A percentile compares a stretch with the other conserved stretches of the same genome.
These are phyloP conservation scores for Amesomyces nigricolor DNA, from an alignment of 2,329 filamentous ascomycete species.

Conservation along the genomic window DNA sequence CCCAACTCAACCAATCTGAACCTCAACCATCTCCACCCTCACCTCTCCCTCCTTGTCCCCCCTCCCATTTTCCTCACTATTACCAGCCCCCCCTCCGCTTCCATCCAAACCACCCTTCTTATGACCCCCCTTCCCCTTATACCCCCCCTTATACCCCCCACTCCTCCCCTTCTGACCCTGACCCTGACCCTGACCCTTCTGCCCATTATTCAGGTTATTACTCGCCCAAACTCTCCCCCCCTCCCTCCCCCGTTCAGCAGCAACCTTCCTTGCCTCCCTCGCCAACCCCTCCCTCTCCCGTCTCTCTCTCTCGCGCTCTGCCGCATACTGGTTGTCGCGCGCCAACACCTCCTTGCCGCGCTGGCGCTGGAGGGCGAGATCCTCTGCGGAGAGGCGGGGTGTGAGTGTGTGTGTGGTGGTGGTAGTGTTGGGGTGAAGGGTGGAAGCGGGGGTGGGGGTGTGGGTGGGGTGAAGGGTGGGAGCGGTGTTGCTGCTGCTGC, in stretches of 20 bases:
- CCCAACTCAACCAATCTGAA: too few species aligned
- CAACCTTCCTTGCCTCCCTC: conserved; percentile 52
- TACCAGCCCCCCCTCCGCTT: too few species aligned
- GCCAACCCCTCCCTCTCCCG: conserved; percentile 51
- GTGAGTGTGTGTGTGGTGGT: too few species aligned
- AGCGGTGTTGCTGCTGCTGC: conserved; percentile 8
- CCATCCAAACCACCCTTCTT: too few species aligned
- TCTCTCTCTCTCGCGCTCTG: conserved; percentile 48
- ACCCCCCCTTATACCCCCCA: conserved; percentile 39
- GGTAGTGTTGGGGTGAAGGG: conserved; percentile 11
- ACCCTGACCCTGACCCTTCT: too few species aligned
- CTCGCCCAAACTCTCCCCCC: conserved; percentile 55
- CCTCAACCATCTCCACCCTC: too few species aligned
- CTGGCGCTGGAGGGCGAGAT: conserved; percentile 45
- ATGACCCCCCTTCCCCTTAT: conserved; percentile 8
- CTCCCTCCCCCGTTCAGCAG: conserved; percentile 55
- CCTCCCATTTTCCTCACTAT: too few species aligned
- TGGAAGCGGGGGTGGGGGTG: conserved; percentile 39
- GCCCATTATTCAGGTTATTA: too few species aligned
- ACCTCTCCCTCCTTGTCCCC: too few species aligned
- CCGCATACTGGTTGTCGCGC: conserved; percentile 44
- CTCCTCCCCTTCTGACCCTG: too few species aligned
- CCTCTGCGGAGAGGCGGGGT: conserved; percentile 38
- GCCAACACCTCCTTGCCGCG: conserved; percentile 50
- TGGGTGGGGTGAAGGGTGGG: conserved; percentile 33